Evolutionary conservation across 805 yeast genomes (phyloP).

Genomic region (Barnettozyma botsteinii): DNA sequence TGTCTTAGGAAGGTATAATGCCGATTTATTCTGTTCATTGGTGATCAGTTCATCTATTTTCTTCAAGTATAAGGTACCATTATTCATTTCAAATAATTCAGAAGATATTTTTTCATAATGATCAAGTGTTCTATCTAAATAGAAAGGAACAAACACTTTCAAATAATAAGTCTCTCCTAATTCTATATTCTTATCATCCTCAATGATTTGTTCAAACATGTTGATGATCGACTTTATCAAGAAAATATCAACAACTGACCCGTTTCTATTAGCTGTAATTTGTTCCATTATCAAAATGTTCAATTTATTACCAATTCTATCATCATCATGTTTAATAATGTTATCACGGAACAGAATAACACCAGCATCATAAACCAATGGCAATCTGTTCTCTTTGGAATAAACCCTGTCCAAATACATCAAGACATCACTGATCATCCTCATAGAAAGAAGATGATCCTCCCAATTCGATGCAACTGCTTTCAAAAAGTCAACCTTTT

Average conservation of each 20-base stretch:
- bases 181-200: slow-evolving; percentile 31
- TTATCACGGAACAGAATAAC: slow-evolving; percentile 57
- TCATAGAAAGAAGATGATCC: slow-evolving; percentile 65
- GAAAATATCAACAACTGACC: slow-evolving; percentile 50
- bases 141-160: slow-evolving; percentile 59
- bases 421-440: slow-evolving; percentile 75
- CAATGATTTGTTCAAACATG: slow-evolving; percentile 66
- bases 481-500: slow-evolving; percentile 29
- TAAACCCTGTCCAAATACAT: slow-evolving; percentile 86
- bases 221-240: slow-evolving; percentile 54
- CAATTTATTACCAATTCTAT: slow-evolving; percentile 46
- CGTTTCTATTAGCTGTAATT: slow-evolving; percentile 51
- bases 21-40: slow-evolving; percentile 57
- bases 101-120: slow-evolving; percentile 47
- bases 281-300: slow-evolving; percentile 47
- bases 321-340: slow-evolving; percentile 45
- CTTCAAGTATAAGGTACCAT: slow-evolving; percentile 52
- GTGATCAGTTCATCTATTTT: slow-evolving; percentile 46
- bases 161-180: slow-evolving; percentile 57
- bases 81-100: slow-evolving; percentile 35
- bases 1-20: slow-evolving; percentile 45
- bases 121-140: slow-evolving; percentile 46
- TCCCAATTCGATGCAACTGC: slow-evolving; percentile 47
- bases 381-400: slow-evolving; percentile 59
- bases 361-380: slow-evolving; percentile 69